These are phyloP conservation scores for Polysphondylium violaceum DNA, from an alignment of 78 protist species.

Conservation along the genomic window DNA sequence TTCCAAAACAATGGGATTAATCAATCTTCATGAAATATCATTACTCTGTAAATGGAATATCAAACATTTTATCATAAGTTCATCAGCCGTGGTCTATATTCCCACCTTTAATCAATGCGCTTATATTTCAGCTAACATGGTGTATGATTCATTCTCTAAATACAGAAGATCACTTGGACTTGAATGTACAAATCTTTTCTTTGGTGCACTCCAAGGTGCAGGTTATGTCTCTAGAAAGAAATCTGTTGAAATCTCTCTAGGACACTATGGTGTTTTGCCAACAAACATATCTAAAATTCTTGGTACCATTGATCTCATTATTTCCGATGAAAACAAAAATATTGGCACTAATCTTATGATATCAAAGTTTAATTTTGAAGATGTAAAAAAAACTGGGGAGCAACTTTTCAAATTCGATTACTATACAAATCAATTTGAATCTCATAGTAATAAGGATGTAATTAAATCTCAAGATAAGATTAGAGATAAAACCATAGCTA, in stretches of 20 bases:
- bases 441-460: no score
- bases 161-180: constrained; percentile 27
- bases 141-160: constrained; percentile 68
- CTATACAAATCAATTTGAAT: background rate
- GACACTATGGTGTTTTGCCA: background rate
- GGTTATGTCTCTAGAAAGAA: constrained; percentile 24
- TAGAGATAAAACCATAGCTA: background rate
- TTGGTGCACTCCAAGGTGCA: constrained; percentile 61
- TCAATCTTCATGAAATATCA: constrained; percentile 42
- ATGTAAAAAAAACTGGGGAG: background rate
- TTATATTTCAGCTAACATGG: constrained; percentile 81
- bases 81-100: constrained; percentile 28
- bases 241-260: background rate
- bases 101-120: constrained; percentile 54
- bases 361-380: no score
- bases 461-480: background rate
- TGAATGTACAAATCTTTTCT: constrained; percentile 17
- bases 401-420: background rate
- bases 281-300: background rate
- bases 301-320: background rate
- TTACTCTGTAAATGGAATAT: background rate
- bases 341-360: no score
- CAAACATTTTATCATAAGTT: constrained; percentile 52
- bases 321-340: background rate
- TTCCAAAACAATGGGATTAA: constrained; percentile 82